Conservation (phyloP, 805 yeast genomes). For the Pichia paraexigua region DNA sequence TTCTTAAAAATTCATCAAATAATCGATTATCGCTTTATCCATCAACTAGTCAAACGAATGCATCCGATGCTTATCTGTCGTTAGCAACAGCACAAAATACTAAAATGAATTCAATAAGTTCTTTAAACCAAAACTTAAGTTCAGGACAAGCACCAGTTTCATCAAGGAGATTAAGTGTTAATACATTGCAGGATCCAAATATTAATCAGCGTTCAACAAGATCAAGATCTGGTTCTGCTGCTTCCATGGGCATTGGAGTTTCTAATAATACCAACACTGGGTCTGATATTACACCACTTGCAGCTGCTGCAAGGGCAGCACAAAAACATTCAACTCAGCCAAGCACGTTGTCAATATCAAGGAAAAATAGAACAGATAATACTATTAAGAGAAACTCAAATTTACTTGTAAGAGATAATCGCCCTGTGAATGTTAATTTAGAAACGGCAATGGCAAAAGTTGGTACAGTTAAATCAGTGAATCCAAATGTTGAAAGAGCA, state of each 20-base stretch:
- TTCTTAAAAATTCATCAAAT: slow-evolving; percentile 33
- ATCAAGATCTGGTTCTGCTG: slow-evolving; percentile 8
- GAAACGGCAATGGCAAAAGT: background rate
- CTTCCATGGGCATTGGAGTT: background rate
- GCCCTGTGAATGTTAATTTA: background rate
- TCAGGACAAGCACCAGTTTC: slow-evolving; percentile 21
- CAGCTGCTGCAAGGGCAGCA: slow-evolving; percentile 29
- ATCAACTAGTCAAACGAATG: slow-evolving; percentile 23
- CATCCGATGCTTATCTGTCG: slow-evolving; percentile 57
- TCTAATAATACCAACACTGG: background rate
- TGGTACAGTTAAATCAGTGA: slow-evolving; percentile 4
- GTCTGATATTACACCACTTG: slow-evolving; percentile 2
- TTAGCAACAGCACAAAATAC: slow-evolving; percentile 76
- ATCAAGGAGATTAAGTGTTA: slow-evolving; percentile 6
- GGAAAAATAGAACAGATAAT: background rate
- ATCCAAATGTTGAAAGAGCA: slow-evolving; percentile 14
- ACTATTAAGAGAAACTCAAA: background rate
- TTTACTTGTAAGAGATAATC: background rate
- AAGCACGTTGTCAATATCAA: background rate
- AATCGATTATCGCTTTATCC: slow-evolving; percentile 13
- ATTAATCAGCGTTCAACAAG: background rate
- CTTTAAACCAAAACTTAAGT: slow-evolving; percentile 21
- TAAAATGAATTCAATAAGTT: slow-evolving; percentile 55
- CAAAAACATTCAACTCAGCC: slow-evolving; percentile 17
- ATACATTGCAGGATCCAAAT: slow-evolving; percentile 1